Base-by-base conservation (phyloP, 192 early-diverging fungal genomes). In the Entomortierella lignicola region DNA sequence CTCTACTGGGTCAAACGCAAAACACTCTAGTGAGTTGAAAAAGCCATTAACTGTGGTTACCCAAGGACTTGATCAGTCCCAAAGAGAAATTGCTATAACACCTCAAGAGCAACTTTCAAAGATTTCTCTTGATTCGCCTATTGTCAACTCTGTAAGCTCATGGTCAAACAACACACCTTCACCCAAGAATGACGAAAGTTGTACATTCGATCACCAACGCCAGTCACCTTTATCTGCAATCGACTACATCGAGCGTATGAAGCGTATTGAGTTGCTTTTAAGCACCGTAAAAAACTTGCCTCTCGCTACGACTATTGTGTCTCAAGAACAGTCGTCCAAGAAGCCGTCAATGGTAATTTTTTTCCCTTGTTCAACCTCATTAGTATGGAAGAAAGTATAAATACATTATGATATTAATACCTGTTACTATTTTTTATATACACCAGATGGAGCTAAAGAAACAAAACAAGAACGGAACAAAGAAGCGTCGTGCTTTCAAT, bases 241-340 rank as follows among this genome's bases (percentile, higher is more conserved):
- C 21, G 67, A 79, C 25, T 59, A 79, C 54, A 27, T 63, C 18
- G 67, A 70, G 32, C 60, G 67, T 0, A 79, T 79, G 75, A 70
- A 79, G 57, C 67, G 63, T 18, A 70, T 79, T n/a, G 67, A 79
- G 43, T n/a, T 66, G 30, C 31, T 79, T 1, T 27, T 79, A 18
- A 43, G 66, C 15, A 70, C 67, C 1, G 42, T 70, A n/a, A 50
- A 61, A 31, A 57, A 77, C 21, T n/a, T 27, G 18, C 66, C 60
- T 17, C 23, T 64, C 7, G 66, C 73, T 31, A 63, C 53, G 27
- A 52, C 58, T n/a, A 34, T 75, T 54, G 25, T 64, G 2, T 27
- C 63, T 13, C 73, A 68, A n/a, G n/a, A n/a, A 21, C 42, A 11
- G 4, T 26, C 52, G 2, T 60, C 18, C 50, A 55, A 54, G 50